Percentiles rank a stretch among this genome's conserved stretches.
These are phyloP conservation scores for Linanthus parryae DNA, from an alignment of 148 eudicot species.

Conservation along the genomic window DNA sequence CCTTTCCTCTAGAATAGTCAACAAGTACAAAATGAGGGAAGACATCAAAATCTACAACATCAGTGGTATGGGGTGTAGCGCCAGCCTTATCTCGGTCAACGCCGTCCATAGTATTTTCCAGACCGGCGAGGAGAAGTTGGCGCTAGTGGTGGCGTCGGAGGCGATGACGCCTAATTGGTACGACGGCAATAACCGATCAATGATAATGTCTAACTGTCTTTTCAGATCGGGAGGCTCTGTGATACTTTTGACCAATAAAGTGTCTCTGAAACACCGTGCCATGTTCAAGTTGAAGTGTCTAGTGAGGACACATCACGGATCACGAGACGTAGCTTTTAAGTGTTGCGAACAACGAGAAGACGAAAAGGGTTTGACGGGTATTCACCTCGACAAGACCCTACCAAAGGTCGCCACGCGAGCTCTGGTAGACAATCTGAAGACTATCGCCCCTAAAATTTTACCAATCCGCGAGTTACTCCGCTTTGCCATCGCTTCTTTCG, in stretches of 20 bases:
- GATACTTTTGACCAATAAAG: conserved; percentile 53
- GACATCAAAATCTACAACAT: conserved; percentile 63
- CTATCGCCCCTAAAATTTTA: conserved; percentile 47
- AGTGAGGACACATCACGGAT: conserved; percentile 69
- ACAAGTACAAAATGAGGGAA: conserved; percentile 59
- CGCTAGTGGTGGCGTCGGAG: conserved; percentile 71
- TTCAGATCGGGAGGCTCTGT: conserved; percentile 77
- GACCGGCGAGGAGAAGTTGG: conserved; percentile 25
- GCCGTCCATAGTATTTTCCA: conserved; percentile 41
- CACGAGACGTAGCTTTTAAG: conserved; percentile 47
- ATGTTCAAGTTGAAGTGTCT: conserved; percentile 56
- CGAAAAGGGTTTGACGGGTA: conserved; percentile 44
- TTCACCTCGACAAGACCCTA: conserved; percentile 56
- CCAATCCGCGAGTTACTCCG: conserved; percentile 44
- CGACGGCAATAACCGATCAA: conserved; percentile 65
- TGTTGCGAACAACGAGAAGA: conserved; percentile 71
- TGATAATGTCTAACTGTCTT: conserved; percentile 67
- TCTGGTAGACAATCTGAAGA: conserved; percentile 48
- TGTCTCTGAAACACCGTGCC: conserved; percentile 23
- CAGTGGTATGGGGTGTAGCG: conserved; percentile 93
- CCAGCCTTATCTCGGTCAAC: conserved; percentile 59
- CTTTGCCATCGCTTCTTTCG: conserved; percentile 12
- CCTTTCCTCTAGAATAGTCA: conserved; percentile 48
- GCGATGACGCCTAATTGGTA: conserved; percentile 77
- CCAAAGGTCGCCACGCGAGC: conserved; percentile 56